Percentiles rank a stretch among this genome's conserved stretches.
These are phyloP conservation scores for Globisporangium carolinianum DNA, from an alignment of 352 stramenopile genomes.

Conservation along the genomic window DNA sequence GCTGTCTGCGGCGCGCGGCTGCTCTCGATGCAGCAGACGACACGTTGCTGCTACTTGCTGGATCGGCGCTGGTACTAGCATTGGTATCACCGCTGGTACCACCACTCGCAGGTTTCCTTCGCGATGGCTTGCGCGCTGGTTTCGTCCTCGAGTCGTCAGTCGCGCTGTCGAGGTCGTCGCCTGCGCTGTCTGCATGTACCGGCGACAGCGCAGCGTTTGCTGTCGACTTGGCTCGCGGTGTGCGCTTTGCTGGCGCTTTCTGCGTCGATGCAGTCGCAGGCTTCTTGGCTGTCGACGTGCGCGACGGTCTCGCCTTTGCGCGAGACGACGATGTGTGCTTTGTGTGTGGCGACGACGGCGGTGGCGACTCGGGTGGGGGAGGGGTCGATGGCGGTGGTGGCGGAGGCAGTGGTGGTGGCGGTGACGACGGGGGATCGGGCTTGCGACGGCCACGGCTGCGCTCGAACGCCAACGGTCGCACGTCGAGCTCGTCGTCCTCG, in stretches of 20 bases:
- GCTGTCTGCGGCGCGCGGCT: conserved; percentile 4
- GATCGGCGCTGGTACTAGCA: background rate
- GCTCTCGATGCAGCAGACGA: background rate
- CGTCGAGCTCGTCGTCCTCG: conserved; percentile 24
- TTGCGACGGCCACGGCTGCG: conserved; percentile 10
- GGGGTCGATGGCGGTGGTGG: conserved; percentile 20
- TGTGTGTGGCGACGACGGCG: conserved; percentile 12
- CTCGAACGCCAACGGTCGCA: conserved; percentile 8
- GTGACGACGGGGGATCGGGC: conserved; percentile 19
- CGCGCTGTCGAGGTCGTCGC: no score
- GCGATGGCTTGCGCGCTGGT: conserved; percentile 12
- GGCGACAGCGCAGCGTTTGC: background rate
- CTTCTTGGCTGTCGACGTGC: conserved; percentile 10
- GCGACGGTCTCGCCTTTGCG: conserved; percentile 11
- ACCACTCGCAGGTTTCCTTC: conserved; percentile 1
- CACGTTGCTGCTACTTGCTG: conserved; percentile 2
- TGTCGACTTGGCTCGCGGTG: background rate
- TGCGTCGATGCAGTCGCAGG: conserved; percentile 4
- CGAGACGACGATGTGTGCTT: background rate
- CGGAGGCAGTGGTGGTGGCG: conserved; percentile 21
- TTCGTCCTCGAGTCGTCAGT: conserved; percentile 2
- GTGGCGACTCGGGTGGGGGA: conserved; percentile 17
- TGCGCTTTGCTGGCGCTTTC: conserved; percentile 12
- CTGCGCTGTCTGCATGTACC: no score
- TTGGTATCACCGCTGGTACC: background rate